phyloP scores from a whole-genome alignment of 345 rosid genomes.

The Eutrema yunnanense region DNA sequence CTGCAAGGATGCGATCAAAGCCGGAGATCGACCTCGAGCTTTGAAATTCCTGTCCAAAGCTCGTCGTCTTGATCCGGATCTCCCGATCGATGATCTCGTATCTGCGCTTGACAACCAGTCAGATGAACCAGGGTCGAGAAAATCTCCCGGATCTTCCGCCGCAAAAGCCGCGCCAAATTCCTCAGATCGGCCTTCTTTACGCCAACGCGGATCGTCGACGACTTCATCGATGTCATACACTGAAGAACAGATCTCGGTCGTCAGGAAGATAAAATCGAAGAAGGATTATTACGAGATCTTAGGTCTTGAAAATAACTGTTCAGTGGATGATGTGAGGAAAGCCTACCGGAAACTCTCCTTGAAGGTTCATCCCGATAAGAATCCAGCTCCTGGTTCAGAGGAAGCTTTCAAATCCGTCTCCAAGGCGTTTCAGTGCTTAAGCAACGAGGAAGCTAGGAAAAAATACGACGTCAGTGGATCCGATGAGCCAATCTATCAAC shows the following conservation, averaged over 20 bases:
- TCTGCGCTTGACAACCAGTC: constrained; percentile 38
- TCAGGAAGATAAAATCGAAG: constrained; percentile 66
- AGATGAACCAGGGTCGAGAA: constrained; percentile 8
- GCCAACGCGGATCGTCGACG: constrained; percentile 44
- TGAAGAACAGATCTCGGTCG: constrained; percentile 70
- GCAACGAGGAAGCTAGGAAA: constrained; percentile 58
- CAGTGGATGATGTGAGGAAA: constrained; percentile 79
- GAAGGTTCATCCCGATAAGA: constrained; percentile 96
- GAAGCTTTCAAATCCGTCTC: constrained; percentile 87
- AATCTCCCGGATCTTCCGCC: constrained; percentile 16
- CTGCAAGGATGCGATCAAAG: constrained; percentile 62
- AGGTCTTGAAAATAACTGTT: constrained; percentile 58
- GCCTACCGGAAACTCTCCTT: constrained; percentile 80
- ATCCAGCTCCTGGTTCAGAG: constrained; percentile 89
- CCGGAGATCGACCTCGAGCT: constrained; percentile 80
- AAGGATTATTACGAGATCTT: constrained; percentile 83
- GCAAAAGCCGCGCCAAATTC: constrained; percentile 18
- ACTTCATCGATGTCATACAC: constrained; percentile 41
- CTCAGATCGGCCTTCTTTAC: constrained; percentile 48
- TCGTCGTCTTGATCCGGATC: constrained; percentile 83
- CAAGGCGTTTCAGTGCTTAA: constrained; percentile 87
- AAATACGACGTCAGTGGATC: constrained; percentile 73
- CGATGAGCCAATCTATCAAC: constrained; percentile 62
- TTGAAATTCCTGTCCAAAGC: constrained; percentile 77
- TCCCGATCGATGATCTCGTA: constrained; percentile 54